A percentile compares a stretch with the other conserved stretches of the same genome.
Evolutionary conservation across 306 rosid genomes (phyloP).

Genomic region (Prunus persica): DNA sequence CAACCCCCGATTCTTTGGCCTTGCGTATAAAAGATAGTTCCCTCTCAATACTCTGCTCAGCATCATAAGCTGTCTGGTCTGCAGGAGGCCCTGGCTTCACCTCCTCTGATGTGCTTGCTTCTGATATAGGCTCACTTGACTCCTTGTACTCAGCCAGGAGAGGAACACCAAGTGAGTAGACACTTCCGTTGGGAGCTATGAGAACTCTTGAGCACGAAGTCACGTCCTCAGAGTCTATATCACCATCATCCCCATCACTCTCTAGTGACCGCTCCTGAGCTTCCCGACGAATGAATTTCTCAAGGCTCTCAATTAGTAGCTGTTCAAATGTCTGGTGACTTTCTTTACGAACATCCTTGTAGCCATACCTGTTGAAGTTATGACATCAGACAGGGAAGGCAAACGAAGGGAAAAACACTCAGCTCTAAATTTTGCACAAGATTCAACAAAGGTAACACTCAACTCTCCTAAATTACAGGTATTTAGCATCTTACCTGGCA

Average conservation of each 20-base stretch:
- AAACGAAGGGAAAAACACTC: neutral
- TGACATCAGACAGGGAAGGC: neutral
- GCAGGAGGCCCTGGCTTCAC: conserved; percentile 29
- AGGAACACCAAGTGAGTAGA: conserved; percentile 84
- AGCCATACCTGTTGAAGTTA: conserved; percentile 65
- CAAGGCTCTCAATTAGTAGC: conserved; percentile 91
- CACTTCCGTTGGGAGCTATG: conserved; percentile 86
- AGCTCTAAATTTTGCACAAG: neutral
- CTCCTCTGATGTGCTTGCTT: conserved; percentile 67
- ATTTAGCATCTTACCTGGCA: conserved; percentile 50
- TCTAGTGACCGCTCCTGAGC: conserved; percentile 88
- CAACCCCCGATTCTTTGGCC: conserved; percentile 94
- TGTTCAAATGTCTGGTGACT: conserved; percentile 93
- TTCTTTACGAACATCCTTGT: conserved; percentile 96
- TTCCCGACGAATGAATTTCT: conserved; percentile 91
- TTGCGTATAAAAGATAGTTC: conserved; percentile 87
- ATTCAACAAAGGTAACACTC: neutral
- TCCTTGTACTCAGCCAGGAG: conserved; percentile 60
- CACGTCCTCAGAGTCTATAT: conserved; percentile 55
- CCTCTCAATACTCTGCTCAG: conserved; percentile 80
- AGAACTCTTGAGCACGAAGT: conserved; percentile 61
- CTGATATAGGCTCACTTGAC: conserved; percentile 34
- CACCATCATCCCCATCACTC: conserved; percentile 83
- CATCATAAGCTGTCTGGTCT: conserved; percentile 51
- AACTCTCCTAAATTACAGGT: neutral